These are phyloP conservation scores for Striga hermonthica DNA, from an alignment of 305 asterid species.

Conservation along the genomic window DNA sequence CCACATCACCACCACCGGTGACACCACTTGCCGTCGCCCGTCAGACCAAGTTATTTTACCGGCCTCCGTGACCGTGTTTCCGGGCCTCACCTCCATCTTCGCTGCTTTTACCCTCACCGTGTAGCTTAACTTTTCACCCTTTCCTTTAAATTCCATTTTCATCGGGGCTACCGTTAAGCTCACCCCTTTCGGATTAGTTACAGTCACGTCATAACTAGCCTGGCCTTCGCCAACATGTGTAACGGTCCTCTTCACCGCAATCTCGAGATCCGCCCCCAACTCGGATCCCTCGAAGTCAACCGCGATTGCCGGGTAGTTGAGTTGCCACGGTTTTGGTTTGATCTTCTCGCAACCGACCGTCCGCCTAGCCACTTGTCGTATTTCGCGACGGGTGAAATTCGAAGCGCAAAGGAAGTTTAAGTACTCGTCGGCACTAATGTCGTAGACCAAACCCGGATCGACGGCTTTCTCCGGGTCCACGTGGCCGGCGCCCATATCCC, in stretches of 20 bases:
- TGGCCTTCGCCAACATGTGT: constrained; percentile 47
- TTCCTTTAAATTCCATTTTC: constrained; percentile 39
- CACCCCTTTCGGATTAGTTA: constrained; percentile 44
- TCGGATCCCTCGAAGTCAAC: constrained; percentile 43
- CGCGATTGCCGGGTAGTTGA: constrained; percentile 68
- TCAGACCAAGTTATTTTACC: constrained; percentile 71
- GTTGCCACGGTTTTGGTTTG: constrained; percentile 50
- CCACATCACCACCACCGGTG: constrained; percentile 72
- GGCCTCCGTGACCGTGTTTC: constrained; percentile 39
- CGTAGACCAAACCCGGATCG: constrained; percentile 76
- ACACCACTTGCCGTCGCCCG: constrained; percentile 55
- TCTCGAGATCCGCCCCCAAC: background rate
- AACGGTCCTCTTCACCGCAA: constrained; percentile 45
- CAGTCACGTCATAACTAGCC: constrained; percentile 34
- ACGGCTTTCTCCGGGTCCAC: constrained; percentile 67
- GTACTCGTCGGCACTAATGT: constrained; percentile 44
- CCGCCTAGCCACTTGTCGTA: constrained; percentile 41
- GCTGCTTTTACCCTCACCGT: constrained; percentile 46
- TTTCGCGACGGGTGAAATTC: constrained; percentile 38
- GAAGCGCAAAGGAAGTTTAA: constrained; percentile 64
- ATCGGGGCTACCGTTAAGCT: constrained; percentile 43
- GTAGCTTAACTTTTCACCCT: constrained; percentile 52
- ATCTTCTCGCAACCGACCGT: constrained; percentile 38
- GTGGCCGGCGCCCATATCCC: constrained; percentile 78
- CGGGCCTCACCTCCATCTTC: constrained; percentile 40